Evolutionary conservation across 768 basidiomycete species (phyloP).

Genomic region (Serpula lacrymans): DNA sequence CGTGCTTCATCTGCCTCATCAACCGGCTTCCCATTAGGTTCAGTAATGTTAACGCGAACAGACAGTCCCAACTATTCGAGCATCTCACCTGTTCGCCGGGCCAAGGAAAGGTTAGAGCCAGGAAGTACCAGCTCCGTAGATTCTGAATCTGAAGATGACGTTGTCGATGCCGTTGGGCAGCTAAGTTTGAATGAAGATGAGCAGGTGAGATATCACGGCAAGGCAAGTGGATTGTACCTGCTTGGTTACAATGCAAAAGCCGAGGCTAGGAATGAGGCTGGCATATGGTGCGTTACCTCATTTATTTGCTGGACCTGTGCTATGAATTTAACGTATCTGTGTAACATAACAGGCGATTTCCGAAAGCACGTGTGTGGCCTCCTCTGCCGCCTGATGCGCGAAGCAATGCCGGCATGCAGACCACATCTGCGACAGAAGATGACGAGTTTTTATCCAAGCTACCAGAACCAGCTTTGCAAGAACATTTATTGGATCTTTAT

Average conservation of each 20-base stretch:
- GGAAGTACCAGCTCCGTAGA: constrained; percentile 35
- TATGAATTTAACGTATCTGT: constrained; percentile 8
- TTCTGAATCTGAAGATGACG: constrained; percentile 38
- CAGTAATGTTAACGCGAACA: constrained; percentile 16
- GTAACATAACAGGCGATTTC: constrained; percentile 62
- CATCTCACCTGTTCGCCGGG: too few species aligned
- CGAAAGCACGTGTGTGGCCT: constrained; percentile 89
- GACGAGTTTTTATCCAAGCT: constrained; percentile 41
- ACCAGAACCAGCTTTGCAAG: constrained; percentile 58
- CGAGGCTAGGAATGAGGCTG: constrained; percentile 69
- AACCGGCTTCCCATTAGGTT: too few species aligned
- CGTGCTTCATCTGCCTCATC: too few species aligned
- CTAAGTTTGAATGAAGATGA: constrained; percentile 84
- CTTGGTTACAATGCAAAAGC: constrained; percentile 56
- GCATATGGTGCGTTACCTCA: constrained; percentile 60
- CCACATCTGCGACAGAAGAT: constrained; percentile 22
- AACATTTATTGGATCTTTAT: constrained; percentile 71
- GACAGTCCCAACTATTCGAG: too few species aligned
- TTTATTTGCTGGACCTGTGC: constrained; percentile 3
- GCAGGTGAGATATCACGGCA: constrained; percentile 84
- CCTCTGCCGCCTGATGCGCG: constrained; percentile 35
- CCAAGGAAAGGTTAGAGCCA: too few species aligned
- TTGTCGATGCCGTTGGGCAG: constrained; percentile 77
- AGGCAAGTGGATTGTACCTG: constrained; percentile 77
- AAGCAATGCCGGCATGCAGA: constrained; percentile 13